Evolutionary conservation across 352 stramenopile genomes (phyloP).

Genomic region (Thraustotheca clavata): DNA sequence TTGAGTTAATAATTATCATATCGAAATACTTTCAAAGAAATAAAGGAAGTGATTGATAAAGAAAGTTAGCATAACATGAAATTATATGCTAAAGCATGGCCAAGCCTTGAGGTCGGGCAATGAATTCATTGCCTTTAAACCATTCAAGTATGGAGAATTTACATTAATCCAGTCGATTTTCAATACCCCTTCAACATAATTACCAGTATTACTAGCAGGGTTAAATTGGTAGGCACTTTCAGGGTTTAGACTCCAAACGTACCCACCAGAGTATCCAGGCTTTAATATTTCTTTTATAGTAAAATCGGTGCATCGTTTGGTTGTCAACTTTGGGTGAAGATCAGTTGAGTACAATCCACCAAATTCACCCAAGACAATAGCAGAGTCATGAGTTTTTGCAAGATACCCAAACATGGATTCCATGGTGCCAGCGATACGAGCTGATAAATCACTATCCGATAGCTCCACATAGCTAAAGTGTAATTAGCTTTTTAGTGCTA

Average conservation of each 20-base stretch:
- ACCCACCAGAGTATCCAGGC: constrained; percentile 41
- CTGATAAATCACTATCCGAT: constrained; percentile 36
- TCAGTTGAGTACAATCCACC: constrained; percentile 30
- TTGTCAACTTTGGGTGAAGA: constrained; percentile 27
- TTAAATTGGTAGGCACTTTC: constrained; percentile 76
- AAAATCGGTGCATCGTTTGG: constrained; percentile 54
- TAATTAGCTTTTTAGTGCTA: not conserved
- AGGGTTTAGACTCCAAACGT: constrained; percentile 72
- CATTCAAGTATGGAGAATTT: constrained; percentile 51
- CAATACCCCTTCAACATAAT: constrained; percentile 56
- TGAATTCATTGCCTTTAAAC: constrained; percentile 40
- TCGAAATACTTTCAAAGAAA: no score
- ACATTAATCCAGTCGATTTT: constrained; percentile 59
- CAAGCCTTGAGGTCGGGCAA: constrained; percentile 55
- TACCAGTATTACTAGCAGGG: constrained; percentile 43
- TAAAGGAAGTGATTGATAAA: no score
- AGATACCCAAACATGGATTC: constrained; percentile 70
- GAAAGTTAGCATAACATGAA: no score
- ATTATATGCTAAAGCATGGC: constrained; percentile 38
- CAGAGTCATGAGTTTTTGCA: constrained; percentile 30
- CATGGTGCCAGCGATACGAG: constrained; percentile 53
- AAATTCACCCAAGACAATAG: constrained; percentile 47
- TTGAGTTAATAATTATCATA: no score
- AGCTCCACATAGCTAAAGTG: constrained; percentile 46
- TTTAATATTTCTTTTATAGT: constrained; percentile 51